Conservation (phyloP, 1,139 yeast species). For the Saccharomyces hybrid region DNA sequence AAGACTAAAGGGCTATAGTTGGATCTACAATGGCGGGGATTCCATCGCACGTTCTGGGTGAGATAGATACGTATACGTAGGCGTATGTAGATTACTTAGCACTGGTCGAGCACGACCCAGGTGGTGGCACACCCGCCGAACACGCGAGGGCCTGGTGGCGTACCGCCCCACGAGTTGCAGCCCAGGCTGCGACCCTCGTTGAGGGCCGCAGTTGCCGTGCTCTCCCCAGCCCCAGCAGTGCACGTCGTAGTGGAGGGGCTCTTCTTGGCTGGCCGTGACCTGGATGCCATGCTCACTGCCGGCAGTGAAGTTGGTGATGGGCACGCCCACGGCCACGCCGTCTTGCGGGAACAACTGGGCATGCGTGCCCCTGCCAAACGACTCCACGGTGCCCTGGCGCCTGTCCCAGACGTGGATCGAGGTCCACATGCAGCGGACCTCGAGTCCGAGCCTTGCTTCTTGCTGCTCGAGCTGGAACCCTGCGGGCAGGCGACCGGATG, state of each 20-base stretch:
- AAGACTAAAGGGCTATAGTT: not conserved
- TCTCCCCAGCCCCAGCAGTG: constrained; percentile 98
- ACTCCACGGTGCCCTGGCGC: constrained; percentile 29
- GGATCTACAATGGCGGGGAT: not conserved
- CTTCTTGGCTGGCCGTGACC: constrained; percentile 29
- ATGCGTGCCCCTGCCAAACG: constrained; percentile 71
- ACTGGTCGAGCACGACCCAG: constrained; percentile 17
- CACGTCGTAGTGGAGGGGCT: constrained; percentile 20
- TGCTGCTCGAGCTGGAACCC: constrained; percentile 10
- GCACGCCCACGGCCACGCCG: not conserved
- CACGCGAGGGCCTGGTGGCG: constrained; percentile 5
- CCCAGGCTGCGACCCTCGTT: constrained; percentile 7
- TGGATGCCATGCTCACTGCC: constrained; percentile 88
- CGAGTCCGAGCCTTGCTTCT: constrained; percentile 3
- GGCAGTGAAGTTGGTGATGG: constrained; percentile 33
- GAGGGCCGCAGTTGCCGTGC: constrained; percentile 84
- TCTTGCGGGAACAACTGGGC: constrained; percentile 48
- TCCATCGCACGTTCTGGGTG: not conserved
- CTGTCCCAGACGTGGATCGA: constrained; percentile 46
- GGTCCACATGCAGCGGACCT: constrained; percentile 68
- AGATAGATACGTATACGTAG: not conserved
- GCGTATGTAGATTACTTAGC: not conserved
- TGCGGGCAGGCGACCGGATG: constrained; percentile 30
- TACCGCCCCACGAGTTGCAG: not conserved
- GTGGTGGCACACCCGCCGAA: constrained; percentile 32